phyloP scores from a whole-genome alignment of 2,329 filamentous ascomycete genomes.

The Penicillium sp. region DNA sequence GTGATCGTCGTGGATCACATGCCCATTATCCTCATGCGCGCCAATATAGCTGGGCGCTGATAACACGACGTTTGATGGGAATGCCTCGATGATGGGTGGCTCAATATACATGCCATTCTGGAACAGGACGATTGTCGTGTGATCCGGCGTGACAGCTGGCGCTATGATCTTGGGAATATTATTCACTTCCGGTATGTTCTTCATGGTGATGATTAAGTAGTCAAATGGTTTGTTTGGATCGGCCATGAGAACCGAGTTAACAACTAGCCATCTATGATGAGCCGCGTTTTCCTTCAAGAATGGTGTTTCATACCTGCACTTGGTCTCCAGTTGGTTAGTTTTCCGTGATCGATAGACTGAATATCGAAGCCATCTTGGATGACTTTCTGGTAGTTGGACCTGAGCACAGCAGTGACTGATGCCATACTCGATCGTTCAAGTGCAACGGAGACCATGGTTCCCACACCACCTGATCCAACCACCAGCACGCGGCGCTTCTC shows the following conservation, averaged over 20 bases:
- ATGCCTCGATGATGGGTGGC: conserved; percentile 51
- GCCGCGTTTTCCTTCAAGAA: neutral
- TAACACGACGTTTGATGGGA: conserved; percentile 56
- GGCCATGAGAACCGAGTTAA: conserved; percentile 50
- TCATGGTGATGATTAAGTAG: conserved; percentile 61
- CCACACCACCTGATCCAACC: conserved; percentile 58
- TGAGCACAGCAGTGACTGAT: conserved; percentile 56
- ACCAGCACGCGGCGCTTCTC: conserved; percentile 46
- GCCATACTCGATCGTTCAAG: conserved; percentile 54
- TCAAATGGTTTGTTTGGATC: conserved; percentile 44
- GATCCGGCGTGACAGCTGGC: conserved; percentile 53
- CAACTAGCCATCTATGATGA: conserved; percentile 37
- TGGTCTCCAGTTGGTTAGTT: conserved; percentile 52
- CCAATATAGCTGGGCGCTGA: conserved; percentile 57
- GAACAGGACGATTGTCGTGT: conserved; percentile 58
- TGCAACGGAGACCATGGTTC: conserved; percentile 58
- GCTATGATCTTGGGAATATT: conserved; percentile 18
- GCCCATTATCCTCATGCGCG: conserved; percentile 52
- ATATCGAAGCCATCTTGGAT: conserved; percentile 54
- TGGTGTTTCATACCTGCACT: conserved; percentile 30
- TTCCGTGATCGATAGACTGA: conserved; percentile 57
- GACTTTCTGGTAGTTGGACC: conserved; percentile 58
- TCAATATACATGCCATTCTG: conserved; percentile 69
- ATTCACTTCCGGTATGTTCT: conserved; percentile 58
- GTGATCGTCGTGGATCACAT: conserved; percentile 55